A percentile compares a stretch with the other conserved stretches of the same genome.
Evolutionary conservation across 495 filamentous ascomycete species (phyloP).

Genomic region (Geopyxis carbonaria): DNA sequence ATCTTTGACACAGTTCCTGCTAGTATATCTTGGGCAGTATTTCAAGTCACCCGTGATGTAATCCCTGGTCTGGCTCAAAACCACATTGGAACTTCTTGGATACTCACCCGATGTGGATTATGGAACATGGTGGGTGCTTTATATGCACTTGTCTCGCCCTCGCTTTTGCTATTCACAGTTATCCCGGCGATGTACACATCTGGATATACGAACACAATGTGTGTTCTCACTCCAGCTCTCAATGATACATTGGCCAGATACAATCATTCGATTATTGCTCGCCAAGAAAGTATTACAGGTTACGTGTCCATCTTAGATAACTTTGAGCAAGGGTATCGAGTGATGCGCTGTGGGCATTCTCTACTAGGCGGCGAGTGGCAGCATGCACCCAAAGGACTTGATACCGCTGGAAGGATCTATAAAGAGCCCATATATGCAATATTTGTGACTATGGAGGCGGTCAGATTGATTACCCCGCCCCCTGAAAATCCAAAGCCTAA

Average conservation of each 20-base stretch:
- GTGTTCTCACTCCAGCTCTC: slow-evolving; percentile 41
- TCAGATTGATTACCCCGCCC: slow-evolving; percentile 53
- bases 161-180: slow-evolving; percentile 38
- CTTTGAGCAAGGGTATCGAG: slow-evolving; percentile 48
- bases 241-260: slow-evolving; percentile 42
- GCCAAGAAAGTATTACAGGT: slow-evolving; percentile 69
- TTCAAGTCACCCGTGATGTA: slow-evolving; percentile 39
- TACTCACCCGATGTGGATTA: slow-evolving; percentile 54
- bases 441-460: slow-evolving; percentile 83
- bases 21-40: slow-evolving; percentile 41
- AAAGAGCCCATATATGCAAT: slow-evolving; percentile 83
- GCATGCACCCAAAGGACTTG: slow-evolving; percentile 31
- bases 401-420: slow-evolving; percentile 25
- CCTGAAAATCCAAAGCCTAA: slow-evolving; percentile 33
- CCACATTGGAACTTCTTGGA: slow-evolving; percentile 41
- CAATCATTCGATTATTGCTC: slow-evolving; percentile 51
- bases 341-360: slow-evolving; percentile 86
- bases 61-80: slow-evolving; percentile 34
- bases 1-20: slow-evolving; percentile 14
- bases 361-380: slow-evolving; percentile 91
- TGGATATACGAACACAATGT: slow-evolving; percentile 46
- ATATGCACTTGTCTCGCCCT: slow-evolving; percentile 50
- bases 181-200: slow-evolving; percentile 37
- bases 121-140: slow-evolving; percentile 45
- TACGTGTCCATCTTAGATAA: slow-evolving; percentile 83